Base-by-base conservation (phyloP, 2,329 filamentous ascomycete species). In the Coniella vitis region DNA sequence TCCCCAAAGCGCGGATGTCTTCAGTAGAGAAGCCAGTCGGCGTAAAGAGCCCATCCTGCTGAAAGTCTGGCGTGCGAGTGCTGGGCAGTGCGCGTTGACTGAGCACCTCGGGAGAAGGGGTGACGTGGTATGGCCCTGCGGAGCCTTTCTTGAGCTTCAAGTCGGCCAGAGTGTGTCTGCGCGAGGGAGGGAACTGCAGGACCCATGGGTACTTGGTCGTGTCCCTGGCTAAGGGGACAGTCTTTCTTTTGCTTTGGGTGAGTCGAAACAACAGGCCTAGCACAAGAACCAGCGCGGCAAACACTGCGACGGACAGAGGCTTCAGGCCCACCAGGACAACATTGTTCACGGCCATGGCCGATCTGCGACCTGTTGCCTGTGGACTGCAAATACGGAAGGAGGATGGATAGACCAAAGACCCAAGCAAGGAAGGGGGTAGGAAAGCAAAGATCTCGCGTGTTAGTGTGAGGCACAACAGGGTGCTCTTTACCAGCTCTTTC, bases 1-100 rank as follows among this genome's bases (percentile, higher is more conserved):
- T 74, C 0, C 87, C 87, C 2, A 94, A 67, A 0, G 75, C 74
- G 47, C 76, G 76, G 54, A 94, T 74, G 48, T 94, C 87, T 2
- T 74, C 72, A 0, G 83, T 71, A 0, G 84, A 84, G 58, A 90
- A 84, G 1, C 84, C 86, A 37, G 78, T 88, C 4, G 60, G 58
- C 8, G 60, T 61, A 43, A 57, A 58, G 10, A 55, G 54, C 38
- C 54, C 42, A 31, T 56, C 51, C 29, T 39, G 45, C 16, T 39
- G 42, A 32, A 54, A 42, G 25, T 56, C 50, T 22, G 39, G 43
- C 10, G 51, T 47, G 14, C 38, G 47, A 12, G 52, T 56, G 7
- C 55, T 55, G n/a, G 57, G 55, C 7, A 61, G 40, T 74, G 60
- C 60, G 17, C 42, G 38, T 20, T 34, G 19, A 16, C 35, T 19